Conservation (phyloP, 2,329 filamentous ascomycete species). For the Sporothrix variecibatus region DNA sequence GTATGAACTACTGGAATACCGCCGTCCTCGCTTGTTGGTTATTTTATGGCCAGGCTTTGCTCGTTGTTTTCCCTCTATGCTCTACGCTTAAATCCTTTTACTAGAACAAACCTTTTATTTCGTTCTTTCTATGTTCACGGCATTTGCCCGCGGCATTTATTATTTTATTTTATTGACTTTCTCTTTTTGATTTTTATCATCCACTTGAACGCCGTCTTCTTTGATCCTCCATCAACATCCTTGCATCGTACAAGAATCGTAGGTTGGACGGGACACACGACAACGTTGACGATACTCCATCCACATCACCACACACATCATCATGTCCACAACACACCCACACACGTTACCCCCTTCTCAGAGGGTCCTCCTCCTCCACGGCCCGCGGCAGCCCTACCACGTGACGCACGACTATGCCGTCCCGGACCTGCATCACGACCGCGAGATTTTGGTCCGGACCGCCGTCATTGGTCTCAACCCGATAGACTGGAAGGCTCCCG, state of each 20-base stretch:
- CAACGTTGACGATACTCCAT: background rate
- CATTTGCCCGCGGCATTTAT: background rate
- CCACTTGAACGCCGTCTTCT: background rate
- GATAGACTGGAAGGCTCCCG: slow-evolving; percentile 74
- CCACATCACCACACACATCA: background rate
- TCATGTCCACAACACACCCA: slow-evolving; percentile 14
- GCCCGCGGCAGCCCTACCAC: slow-evolving; percentile 36
- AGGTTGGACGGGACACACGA: background rate
- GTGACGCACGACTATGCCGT: slow-evolving; percentile 37
- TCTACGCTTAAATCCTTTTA: background rate
- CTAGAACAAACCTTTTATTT: background rate
- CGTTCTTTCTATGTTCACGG: background rate
- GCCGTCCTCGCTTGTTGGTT: background rate
- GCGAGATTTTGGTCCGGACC: slow-evolving; percentile 64
- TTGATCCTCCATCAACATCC: no score
- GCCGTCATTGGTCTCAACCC: slow-evolving; percentile 71
- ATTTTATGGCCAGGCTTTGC: background rate
- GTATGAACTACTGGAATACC: background rate
- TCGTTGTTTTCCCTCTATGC: background rate
- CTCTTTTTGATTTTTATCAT: background rate
- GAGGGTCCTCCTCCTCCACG: slow-evolving; percentile 37
- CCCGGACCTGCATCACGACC: slow-evolving; percentile 32
- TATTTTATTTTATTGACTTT: background rate
- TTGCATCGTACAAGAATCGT: background rate
- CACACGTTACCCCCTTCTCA: slow-evolving; percentile 34